Evolutionary conservation across 305 asterid species (phyloP).

Genomic region (Rubia tinctorum): DNA sequence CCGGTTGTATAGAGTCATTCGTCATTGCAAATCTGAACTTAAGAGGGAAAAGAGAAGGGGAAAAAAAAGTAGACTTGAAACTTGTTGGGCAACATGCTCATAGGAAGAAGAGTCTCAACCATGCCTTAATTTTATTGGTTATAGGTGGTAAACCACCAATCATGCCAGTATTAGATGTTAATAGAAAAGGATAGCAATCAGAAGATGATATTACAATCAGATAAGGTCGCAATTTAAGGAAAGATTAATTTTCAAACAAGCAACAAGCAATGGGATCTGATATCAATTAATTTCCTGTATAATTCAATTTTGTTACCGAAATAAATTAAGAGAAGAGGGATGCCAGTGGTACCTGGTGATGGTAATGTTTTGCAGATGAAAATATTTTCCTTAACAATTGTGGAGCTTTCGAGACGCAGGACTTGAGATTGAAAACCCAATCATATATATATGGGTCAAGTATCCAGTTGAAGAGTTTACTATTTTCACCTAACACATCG

Average conservation of each 20-base stretch:
- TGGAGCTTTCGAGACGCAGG: conserved; percentile 41
- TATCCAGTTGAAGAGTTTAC: conserved; percentile 32
- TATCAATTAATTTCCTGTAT: background rate
- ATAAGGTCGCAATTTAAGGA: background rate
- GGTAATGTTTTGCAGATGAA: no score
- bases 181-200: background rate
- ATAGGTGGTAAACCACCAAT: background rate
- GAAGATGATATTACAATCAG: background rate
- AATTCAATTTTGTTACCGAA: background rate
- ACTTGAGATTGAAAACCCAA: conserved; percentile 29
- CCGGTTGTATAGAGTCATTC: background rate
- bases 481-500: conserved; percentile 24
- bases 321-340: background rate
- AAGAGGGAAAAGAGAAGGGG: no score
- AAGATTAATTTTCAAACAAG: background rate
- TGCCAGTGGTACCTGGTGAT: conserved; percentile 54
- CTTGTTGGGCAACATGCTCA: background rate
- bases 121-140: background rate
- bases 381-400: background rate
- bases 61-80: background rate
- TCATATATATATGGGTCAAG: conserved; percentile 36
- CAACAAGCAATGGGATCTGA: background rate
- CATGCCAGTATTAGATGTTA: background rate
- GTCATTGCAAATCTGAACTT: background rate
- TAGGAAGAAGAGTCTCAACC: background rate